Evolutionary conservation across 1,284 basidiomycete genomes (phyloP).

Genomic region (Kalmanozyma brasiliensis): DNA sequence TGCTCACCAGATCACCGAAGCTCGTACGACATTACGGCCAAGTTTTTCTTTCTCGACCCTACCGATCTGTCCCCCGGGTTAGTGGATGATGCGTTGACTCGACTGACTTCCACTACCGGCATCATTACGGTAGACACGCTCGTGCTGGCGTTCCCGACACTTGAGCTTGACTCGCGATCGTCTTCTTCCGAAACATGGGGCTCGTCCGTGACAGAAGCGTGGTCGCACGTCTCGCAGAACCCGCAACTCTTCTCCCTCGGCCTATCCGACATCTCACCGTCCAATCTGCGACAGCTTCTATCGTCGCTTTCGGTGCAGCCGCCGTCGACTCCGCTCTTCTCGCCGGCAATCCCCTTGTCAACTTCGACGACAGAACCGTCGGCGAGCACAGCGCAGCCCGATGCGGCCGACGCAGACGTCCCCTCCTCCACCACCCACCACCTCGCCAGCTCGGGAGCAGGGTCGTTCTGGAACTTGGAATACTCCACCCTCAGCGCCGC

Average conservation of each 20-base stretch:
- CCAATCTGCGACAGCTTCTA: slow-evolving; percentile 23
- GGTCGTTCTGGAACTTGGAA: slow-evolving; percentile 34
- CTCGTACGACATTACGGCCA: slow-evolving; percentile 61
- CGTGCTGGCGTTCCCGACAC: slow-evolving; percentile 47
- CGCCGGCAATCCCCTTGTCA: slow-evolving; percentile 37
- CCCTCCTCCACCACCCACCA: slow-evolving; percentile 4
- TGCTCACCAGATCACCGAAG: slow-evolving; percentile 49
- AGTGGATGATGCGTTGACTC: slow-evolving; percentile 54
- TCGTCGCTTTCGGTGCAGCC: slow-evolving; percentile 21
- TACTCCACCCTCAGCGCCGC: slow-evolving; percentile 32
- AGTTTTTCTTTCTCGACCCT: slow-evolving; percentile 58
- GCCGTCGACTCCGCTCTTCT: slow-evolving; percentile 24
- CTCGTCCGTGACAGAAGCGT: slow-evolving; percentile 16
- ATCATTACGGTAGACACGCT: slow-evolving; percentile 59
- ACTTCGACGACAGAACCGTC: slow-evolving; percentile 28
- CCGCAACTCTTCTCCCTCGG: slow-evolving; percentile 54
- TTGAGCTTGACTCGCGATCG: slow-evolving; percentile 39
- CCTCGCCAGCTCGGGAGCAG: background rate
- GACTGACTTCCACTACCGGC: slow-evolving; percentile 52
- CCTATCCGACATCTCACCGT: slow-evolving; percentile 46
- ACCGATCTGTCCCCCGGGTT: slow-evolving; percentile 18
- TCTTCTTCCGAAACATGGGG: background rate
- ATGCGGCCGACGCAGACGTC: slow-evolving; percentile 14
- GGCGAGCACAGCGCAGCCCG: slow-evolving; percentile 9
- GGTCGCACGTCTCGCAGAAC: slow-evolving; percentile 47